Conservation (phyloP, 352 stramenopile species). For the Phytophthora crassamura region DNA sequence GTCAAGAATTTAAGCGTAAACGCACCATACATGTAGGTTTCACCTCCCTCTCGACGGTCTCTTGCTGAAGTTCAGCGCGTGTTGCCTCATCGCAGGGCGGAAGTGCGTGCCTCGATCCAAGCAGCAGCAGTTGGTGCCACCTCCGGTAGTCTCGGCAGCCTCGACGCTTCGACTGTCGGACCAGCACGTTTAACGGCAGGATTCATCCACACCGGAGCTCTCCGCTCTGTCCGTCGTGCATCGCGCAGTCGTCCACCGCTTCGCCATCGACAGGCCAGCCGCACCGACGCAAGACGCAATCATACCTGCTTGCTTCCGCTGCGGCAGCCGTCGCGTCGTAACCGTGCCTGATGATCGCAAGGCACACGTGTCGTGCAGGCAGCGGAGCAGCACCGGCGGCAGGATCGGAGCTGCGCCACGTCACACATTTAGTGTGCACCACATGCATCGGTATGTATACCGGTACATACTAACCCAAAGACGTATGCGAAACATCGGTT, state of each 20-base stretch:
- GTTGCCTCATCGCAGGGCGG: conserved; percentile 6
- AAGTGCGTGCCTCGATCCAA: too few relatives aligned
- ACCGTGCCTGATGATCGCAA: neutral
- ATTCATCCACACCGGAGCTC: conserved; percentile 31
- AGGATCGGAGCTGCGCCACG: conserved; percentile 1
- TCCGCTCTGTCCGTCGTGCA: conserved; percentile 18
- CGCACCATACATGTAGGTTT: conserved; percentile 11
- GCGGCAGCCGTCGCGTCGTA: conserved; percentile 11
- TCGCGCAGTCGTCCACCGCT: conserved; percentile 11
- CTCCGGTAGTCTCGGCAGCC: too few relatives aligned
- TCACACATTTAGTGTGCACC: neutral
- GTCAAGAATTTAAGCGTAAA: conserved; percentile 33
- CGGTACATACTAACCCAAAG: too few relatives aligned
- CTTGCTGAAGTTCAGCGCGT: conserved; percentile 17
- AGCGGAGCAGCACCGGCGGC: neutral
- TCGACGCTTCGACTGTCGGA: conserved; percentile 6
- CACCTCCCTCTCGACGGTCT: conserved; percentile 10
- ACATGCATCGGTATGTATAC: too few relatives aligned
- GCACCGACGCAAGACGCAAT: conserved; percentile 3
- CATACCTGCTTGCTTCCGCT: conserved; percentile 6
- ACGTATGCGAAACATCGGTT: too few relatives aligned
- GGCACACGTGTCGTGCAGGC: neutral
- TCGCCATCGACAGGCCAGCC: neutral
- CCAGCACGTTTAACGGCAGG: conserved; percentile 13
- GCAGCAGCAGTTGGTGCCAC: too few relatives aligned